phyloP scores from a whole-genome alignment of 495 filamentous ascomycete genomes.

The Xylaria grammica region DNA sequence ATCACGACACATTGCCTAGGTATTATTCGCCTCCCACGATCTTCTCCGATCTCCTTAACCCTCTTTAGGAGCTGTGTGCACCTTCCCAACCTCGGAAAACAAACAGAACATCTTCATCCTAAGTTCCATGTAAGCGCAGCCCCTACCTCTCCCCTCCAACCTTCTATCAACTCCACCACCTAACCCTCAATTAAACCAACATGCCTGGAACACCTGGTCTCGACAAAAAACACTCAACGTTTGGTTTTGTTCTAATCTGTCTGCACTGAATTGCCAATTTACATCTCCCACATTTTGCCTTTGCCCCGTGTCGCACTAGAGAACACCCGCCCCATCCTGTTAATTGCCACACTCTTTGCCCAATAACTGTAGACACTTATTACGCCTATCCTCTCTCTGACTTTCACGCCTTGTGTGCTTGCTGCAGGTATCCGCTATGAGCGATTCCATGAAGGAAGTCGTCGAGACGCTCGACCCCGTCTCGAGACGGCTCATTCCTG shows the following conservation, averaged over 20 bases:
- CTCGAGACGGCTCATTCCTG: constrained; percentile 32
- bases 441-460: constrained; percentile 39
- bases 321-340: not conserved
- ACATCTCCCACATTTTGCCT: not conserved
- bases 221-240: not conserved
- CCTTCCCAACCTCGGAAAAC: constrained; percentile 12
- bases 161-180: not conserved
- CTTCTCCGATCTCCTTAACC: not conserved
- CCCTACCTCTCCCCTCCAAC: constrained; percentile 3
- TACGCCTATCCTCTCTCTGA: constrained; percentile 7
- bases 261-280: constrained; percentile 2
- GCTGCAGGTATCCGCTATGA: constrained; percentile 38
- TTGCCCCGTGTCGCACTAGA: constrained; percentile 1
- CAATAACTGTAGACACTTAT: not conserved
- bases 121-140: constrained; percentile 8
- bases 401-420: constrained; percentile 28
- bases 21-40: not conserved
- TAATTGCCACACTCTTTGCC: constrained; percentile 9
- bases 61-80: not conserved
- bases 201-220: constrained; percentile 5
- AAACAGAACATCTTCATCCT: not conserved
- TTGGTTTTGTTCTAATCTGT: not conserved
- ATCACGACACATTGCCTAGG: constrained; percentile 1
- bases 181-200: not conserved
- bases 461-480: constrained; percentile 41